These are phyloP conservation scores for Pseudogymnoascus sp. DNA, from an alignment of 2,329 filamentous ascomycete genomes.

Conservation along the genomic window DNA sequence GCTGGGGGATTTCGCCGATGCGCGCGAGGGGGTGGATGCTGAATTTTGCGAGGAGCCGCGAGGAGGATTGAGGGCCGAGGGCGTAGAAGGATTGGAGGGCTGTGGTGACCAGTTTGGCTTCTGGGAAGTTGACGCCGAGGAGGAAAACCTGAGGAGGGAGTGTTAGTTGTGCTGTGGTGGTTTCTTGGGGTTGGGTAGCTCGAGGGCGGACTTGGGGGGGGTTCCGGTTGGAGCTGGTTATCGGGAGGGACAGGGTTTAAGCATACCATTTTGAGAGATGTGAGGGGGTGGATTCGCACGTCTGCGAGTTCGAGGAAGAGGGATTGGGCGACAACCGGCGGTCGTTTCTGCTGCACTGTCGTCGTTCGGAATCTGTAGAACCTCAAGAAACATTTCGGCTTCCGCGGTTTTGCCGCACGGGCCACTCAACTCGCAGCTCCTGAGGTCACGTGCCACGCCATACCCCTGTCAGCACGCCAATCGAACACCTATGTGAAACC, in stretches of 20 bases:
- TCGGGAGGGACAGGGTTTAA: background rate
- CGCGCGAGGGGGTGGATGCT: slow-evolving; percentile 78
- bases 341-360: background rate
- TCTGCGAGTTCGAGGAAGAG: background rate
- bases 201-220: background rate
- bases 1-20: slow-evolving; percentile 64
- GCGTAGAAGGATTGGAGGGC: slow-evolving; percentile 81
- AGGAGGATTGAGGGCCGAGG: slow-evolving; percentile 61
- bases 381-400: slow-evolving; percentile 6
- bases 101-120: slow-evolving; percentile 68
- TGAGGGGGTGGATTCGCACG: background rate
- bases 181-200: background rate
- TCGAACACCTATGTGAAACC: slow-evolving; percentile 8
- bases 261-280: slow-evolving; percentile 21
- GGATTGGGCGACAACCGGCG: background rate
- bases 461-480: background rate
- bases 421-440: background rate
- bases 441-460: background rate
- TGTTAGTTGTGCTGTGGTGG: background rate
- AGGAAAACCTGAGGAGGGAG: slow-evolving; percentile 57
- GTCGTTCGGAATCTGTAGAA: background rate
- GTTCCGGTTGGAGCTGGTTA: background rate
- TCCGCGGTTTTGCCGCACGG: background rate
- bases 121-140: slow-evolving; percentile 76
- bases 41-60: slow-evolving; percentile 77